Base-by-base conservation (phyloP, 768 basidiomycete species). In the Boletus patriciae region DNA sequence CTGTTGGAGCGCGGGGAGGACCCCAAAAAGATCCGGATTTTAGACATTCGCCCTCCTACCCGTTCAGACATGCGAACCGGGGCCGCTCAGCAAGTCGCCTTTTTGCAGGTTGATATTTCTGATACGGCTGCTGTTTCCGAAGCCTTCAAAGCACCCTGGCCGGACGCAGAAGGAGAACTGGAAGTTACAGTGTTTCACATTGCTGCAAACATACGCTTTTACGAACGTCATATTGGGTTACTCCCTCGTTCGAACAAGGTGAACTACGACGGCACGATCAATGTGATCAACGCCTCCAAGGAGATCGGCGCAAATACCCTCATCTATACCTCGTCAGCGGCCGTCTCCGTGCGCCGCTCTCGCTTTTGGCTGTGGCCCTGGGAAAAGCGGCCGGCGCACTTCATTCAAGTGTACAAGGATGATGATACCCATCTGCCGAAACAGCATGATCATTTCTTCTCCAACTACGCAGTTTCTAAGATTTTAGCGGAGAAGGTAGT, bases 121-220 rank as follows among this genome's bases (percentile, higher is more conserved):
- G 77, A 88, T 54, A 67, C 72, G 4, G 67, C 62, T 11, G 79
- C 84, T 0, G 80, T 90, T 18, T 70, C 81, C 13, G 77, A 75
- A 2, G 88, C 87, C 0, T 90, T 92, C 73, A 74, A 64, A 21
- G 79, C 82, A 4, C 78, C 86, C 0, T 92, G 90, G 90, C 79
- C 82, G 1, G 61, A 68, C 11, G 65, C 69, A 19, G 52, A 56
- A 16, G 65, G 65, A 23, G 65, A 65, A 7, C 49, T 59, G 10
- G 65, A 73, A 12, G 72, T 86, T 23, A 88, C 89, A 1, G 80
- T 92, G 10, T 88, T 90, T 68, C 88, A 91, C 65, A 86, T 86
- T 21, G 89, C 86, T 1, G 86, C 90, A 18, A 87, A 80, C 60
- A 90, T 91, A 60, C 86, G 88, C 6, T 91, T 88, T 67, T 92